phyloP scores from a whole-genome alignment of 192 early-diverging fungal genomes.

The Coemansia furcata region DNA sequence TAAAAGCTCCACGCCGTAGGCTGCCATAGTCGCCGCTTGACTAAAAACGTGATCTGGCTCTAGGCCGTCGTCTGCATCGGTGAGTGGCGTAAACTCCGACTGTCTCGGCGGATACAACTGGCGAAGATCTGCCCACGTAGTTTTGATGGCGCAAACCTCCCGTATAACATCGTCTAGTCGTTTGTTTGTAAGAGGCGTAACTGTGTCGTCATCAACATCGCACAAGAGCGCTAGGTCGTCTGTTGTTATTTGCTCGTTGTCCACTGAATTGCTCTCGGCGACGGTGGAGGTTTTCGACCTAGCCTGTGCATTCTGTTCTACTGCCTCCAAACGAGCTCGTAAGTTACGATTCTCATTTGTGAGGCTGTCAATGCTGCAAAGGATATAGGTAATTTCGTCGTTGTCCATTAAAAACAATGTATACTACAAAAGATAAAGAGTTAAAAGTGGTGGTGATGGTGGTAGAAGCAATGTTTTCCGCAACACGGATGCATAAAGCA shows the following conservation, averaged over 20 bases:
- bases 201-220: not conserved
- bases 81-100: not conserved
- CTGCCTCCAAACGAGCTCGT: not conserved
- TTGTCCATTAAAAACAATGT: not conserved
- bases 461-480: no score
- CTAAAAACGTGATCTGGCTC: not conserved
- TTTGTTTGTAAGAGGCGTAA: not conserved
- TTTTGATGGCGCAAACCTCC: not conserved
- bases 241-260: not conserved
- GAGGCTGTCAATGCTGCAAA: conserved; percentile 5
- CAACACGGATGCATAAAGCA: no score
- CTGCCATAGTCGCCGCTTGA: not conserved
- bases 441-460: no score
- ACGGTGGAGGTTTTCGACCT: not conserved
- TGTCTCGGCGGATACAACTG: not conserved
- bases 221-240: not conserved
- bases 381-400: conserved; percentile 6
- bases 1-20: not conserved
- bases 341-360: not conserved
- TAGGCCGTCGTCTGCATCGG: not conserved
- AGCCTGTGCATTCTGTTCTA: not conserved
- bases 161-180: not conserved
- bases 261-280: not conserved
- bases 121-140: not conserved
- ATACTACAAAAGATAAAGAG: no score